These are phyloP conservation scores for Gynochthodes officinalis DNA, from an alignment of 257 asterid species.

Conservation along the genomic window DNA sequence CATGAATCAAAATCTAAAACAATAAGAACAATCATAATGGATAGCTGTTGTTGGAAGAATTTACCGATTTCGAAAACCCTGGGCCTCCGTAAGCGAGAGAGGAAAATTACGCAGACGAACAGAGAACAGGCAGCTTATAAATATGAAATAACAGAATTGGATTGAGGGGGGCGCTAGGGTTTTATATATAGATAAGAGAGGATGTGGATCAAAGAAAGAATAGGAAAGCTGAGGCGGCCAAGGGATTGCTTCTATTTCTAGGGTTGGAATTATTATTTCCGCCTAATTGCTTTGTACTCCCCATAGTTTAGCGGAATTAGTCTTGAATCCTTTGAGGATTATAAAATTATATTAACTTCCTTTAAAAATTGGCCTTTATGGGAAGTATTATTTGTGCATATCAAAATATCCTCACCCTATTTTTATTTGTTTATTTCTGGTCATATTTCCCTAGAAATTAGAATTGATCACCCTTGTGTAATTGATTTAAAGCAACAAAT, in stretches of 20 bases:
- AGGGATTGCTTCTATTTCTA: constrained; percentile 16
- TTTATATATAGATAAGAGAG: background rate
- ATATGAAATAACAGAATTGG: background rate
- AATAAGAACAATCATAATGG: background rate
- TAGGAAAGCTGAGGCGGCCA: constrained; percentile 23
- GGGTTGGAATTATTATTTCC: constrained; percentile 18
- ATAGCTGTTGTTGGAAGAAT: background rate
- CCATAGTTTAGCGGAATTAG: background rate
- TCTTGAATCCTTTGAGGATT: background rate
- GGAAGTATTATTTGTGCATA: too few relatives aligned
- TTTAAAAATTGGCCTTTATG: too few relatives aligned
- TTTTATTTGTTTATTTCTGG: too few relatives aligned
- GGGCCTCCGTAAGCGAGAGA: background rate
- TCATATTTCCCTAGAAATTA: too few relatives aligned
- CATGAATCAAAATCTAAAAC: background rate
- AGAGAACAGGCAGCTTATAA: too few relatives aligned
- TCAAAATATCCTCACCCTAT: too few relatives aligned
- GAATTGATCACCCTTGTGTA: too few relatives aligned
- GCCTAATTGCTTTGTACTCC: background rate
- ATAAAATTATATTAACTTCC: background rate
- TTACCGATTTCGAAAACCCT: constrained; percentile 19
- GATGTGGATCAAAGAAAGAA: background rate
- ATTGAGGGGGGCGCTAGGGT: constrained; percentile 12
- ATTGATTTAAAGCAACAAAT: too few relatives aligned
- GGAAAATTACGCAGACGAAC: background rate